Evolutionary conservation across 2,329 filamentous ascomycete species (phyloP), one percentile per base, ranked within the genome.

Genomic region (Scytalidium lignicola): DNA sequence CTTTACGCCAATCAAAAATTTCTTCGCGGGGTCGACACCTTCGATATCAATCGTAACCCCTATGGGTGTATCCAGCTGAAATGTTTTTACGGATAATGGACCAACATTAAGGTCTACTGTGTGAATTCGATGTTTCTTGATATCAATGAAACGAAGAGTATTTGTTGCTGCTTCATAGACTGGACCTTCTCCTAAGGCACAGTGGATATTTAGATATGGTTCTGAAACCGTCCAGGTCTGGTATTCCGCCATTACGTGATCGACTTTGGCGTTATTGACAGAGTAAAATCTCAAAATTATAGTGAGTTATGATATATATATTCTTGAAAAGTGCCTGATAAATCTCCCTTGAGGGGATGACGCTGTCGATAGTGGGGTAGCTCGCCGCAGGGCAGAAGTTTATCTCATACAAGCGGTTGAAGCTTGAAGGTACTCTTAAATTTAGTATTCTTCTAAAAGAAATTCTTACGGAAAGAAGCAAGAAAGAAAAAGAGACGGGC

Each of bases 31-130:
- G 62, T 83, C 77, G 55, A 82, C 78, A 56, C 76, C 74, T 52
- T 81, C 76, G 48, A 96, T 88, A 67, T 96, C 86, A 47, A 86
- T 86, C 39, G 91, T 96, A 42, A 89, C 84, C 20, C 78, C 80
- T 49, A 78, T 69, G 21, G 73, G 72, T 54, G 72, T 71, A 64
- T 79, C 73, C 39, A 84, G 68, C 62, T 82, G 72, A 32, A 75
- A 57, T 12, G 51, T 50, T 21, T 43, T 42, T 17, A 54, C 43
- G 18, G 49, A 48, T 23, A 21, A 4, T 57, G 80, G 79, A 0
- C 85, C 86, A 51, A 78, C 71, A 43, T 67, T 64, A 20, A 95
- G 73, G 59, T 88, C 78, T 51, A 93, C 76, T 43, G 78, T 76
- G 70, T 93, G 86, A 42, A 96, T 64, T 53, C 83, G 81, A 64